Conservation (phyloP, 2,329 filamentous ascomycete genomes). For the Cercospora sp. region DNA sequence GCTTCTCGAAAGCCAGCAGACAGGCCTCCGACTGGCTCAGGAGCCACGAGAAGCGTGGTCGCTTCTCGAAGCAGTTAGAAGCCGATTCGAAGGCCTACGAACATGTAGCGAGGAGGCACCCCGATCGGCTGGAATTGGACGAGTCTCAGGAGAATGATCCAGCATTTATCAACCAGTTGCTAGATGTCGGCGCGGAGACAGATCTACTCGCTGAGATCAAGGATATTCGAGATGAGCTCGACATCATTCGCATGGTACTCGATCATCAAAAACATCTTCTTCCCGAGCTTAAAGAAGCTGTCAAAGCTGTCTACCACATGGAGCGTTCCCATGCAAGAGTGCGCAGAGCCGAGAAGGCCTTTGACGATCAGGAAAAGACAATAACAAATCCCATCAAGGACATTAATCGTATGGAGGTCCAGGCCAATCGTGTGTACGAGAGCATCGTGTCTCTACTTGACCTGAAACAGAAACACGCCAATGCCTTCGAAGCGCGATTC, state of each 20-base stretch:
- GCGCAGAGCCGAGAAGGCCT: conserved; percentile 51
- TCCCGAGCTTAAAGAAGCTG: conserved; percentile 48
- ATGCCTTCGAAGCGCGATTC: conserved; percentile 65
- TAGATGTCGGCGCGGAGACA: conserved; percentile 63
- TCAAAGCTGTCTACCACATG: conserved; percentile 43
- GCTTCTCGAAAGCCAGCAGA: conserved; percentile 60
- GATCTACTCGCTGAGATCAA: conserved; percentile 64
- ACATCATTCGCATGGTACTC: conserved; percentile 59
- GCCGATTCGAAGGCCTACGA: conserved; percentile 23
- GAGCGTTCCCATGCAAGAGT: conserved; percentile 40
- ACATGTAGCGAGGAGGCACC: conserved; percentile 49
- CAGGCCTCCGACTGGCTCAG: conserved; percentile 49
- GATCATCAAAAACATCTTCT: conserved; percentile 53
- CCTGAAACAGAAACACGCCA: conserved; percentile 69
- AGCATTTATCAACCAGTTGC: conserved; percentile 56
- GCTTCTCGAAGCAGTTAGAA: conserved; percentile 23
- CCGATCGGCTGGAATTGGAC: conserved; percentile 8
- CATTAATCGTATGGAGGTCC: conserved; percentile 63
- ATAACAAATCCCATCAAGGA: conserved; percentile 53
- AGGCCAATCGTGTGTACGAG: conserved; percentile 61
- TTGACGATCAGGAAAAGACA: conserved; percentile 58
- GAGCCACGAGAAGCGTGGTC: conserved; percentile 22
- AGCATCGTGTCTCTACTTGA: conserved; percentile 64
- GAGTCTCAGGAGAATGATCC: conserved; percentile 32
- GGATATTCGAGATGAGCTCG: conserved; percentile 67